Evolutionary conservation across 2,329 filamentous ascomycete species (phyloP), one percentile per base, ranked within the genome.

Genomic region (Nemania serpens): DNA sequence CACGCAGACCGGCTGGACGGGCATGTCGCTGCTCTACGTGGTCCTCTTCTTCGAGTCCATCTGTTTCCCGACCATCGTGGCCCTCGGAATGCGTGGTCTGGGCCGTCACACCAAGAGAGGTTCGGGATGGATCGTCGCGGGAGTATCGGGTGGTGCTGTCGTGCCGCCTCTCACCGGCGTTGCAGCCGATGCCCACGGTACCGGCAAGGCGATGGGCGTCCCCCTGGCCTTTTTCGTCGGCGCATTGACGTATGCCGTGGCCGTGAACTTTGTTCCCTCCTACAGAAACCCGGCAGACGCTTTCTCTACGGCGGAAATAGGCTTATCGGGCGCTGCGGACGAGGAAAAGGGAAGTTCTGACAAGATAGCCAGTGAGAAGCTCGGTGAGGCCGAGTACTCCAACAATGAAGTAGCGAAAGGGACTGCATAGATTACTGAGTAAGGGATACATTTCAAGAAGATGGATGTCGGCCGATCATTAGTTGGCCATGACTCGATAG

Each of bases 41-140:
- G 85, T 88, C 6, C 80, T 93, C 22, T 92, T 93, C 79, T 93
- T 93, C 75, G 91, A 91, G 75, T 88, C 85, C 3, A 89, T 91
- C 70, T 90, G 88, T 74, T 94, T 93, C 79, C 90, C 91, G 0
- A 93, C 90, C 17, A 92, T 94, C 69, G 86, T 94, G 33, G 89
- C 90, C 0, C 80, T 93, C 2, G 89, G 89, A 9, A 91, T 92
- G 79, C 84, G 89, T 20, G 90, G 89, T 2, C 81, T 93, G 1
- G 91, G 91, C 5, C 84, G 87, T 17, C 88, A 94, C 76, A 91
- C 88, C 37, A 93, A 93, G 79, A 84, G 89, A 62, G 91, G 90
- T 1, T 88, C 86, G 2, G 89, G 89, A 4, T 89, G 85, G 73
- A 87, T 91, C 59, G 83, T 92, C 1, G 88, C 81, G 4, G 89